Base-by-base conservation (phyloP, 306 rosid genomes). In the Cyamopsis tetragonoloba region DNA sequence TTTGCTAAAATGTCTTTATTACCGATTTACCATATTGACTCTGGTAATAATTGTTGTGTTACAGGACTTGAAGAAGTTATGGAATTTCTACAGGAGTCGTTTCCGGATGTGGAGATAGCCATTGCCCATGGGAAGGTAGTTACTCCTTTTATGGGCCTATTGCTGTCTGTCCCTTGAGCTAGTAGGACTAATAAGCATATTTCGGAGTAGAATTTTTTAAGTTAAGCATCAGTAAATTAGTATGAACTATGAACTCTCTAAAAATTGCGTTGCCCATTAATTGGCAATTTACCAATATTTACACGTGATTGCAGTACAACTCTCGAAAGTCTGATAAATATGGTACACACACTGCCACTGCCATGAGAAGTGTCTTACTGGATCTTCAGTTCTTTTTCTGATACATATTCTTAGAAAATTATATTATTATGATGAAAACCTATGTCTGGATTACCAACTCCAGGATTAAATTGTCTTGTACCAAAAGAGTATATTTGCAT, bases 91-190 rank as follows among this genome's bases (percentile, higher is more conserved):
- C 81, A 72, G 73, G 76, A 68, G 71, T 62, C 91, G 58, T 89
- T 86, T 80, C 91, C 96, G 5, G 64, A 71, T 70, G 87, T 88
- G 72, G 91, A 93, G 81, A 87, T 92, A 78, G 98, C 96, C 72
- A 72, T 87, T 81, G 98, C 96, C 65, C 98, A 92, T 37, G 96
- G 98, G 73, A 84, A 92, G 96, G 98, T 92, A 82, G 70, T 76
- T 57, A 59, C 70, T 66, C 57, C 37, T 34, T 82, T 63, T 58
- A 60, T 62, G 72, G 67, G 70, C 32, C 81, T 72, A 19, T 18
- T 74, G 41, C 37, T 46, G 27, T 68, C 41, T 77, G 49, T 76
- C 51, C 35, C 27, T 30, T 43, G 76, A 62, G 22, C 72, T 24
- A 17, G 72, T 46, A 38, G 73, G 69, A 61, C 50, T 54, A 43